Percentiles rank a stretch among this genome's conserved stretches.
Evolutionary conservation across 2,329 filamentous ascomycete species (phyloP).

Genomic region (Paecilomyces dactylethromorphus): DNA sequence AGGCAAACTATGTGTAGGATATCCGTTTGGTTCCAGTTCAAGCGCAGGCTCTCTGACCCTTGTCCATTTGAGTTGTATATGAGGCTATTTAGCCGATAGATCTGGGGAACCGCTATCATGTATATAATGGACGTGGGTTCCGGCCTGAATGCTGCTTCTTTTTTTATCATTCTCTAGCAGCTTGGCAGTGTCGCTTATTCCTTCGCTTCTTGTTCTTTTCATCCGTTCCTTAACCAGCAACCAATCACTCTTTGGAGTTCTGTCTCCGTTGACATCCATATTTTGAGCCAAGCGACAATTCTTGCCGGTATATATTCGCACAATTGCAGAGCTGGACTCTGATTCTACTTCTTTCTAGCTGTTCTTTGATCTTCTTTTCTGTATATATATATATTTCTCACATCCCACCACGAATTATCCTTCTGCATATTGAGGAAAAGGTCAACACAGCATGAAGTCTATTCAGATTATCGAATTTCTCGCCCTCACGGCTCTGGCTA

Average conservation of each 20-base stretch:
- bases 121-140: neutral
- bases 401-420: neutral
- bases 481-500: slow-evolving; percentile 1
- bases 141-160: neutral
- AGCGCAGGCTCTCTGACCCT: neutral
- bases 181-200: neutral
- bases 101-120: neutral
- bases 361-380: neutral
- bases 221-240: neutral
- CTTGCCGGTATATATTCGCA: neutral
- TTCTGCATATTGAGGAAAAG: neutral
- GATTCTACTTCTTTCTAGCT: neutral
- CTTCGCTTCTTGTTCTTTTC: neutral
- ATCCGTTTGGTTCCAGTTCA: neutral
- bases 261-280: neutral
- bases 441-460: neutral
- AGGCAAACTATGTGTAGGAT: neutral
- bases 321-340: neutral
- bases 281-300: neutral
- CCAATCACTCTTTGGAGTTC: neutral
- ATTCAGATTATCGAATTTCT: slow-evolving; percentile 1
- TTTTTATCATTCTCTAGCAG: neutral
- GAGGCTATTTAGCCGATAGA: slow-evolving; percentile 2
- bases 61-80: slow-evolving; percentile 1
- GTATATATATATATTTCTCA: neutral